Evolutionary conservation across 2,329 filamentous ascomycete genomes (phyloP).

Genomic region (Aspergillus awamori): DNA sequence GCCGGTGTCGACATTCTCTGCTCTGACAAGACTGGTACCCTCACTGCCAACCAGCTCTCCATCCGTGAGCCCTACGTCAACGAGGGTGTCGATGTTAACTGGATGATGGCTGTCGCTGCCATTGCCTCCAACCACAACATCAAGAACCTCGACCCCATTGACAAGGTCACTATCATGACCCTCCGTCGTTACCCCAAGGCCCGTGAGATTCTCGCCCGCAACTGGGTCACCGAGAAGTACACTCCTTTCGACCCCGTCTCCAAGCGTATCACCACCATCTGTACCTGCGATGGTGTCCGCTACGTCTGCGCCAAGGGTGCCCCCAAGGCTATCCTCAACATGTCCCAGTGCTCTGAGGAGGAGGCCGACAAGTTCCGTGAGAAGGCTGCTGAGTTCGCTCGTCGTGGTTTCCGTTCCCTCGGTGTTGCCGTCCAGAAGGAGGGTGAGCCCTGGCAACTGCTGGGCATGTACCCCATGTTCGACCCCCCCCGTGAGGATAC

Average conservation of each 20-base stretch:
- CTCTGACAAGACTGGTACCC: slow-evolving; percentile 80
- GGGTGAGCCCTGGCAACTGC: slow-evolving; percentile 71
- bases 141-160: slow-evolving; percentile 76
- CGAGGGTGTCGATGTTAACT: slow-evolving; percentile 77
- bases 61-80: slow-evolving; percentile 77
- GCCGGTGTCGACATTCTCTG: slow-evolving; percentile 76
- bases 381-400: slow-evolving; percentile 74
- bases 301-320: slow-evolving; percentile 78
- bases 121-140: slow-evolving; percentile 78
- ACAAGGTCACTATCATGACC: slow-evolving; percentile 77
- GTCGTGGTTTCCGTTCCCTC: slow-evolving; percentile 77
- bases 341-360: slow-evolving; percentile 68
- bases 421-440: slow-evolving; percentile 79
- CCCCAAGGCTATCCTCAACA: slow-evolving; percentile 72
- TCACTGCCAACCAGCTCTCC: slow-evolving; percentile 64
- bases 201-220: slow-evolving; percentile 72
- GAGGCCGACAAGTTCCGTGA: slow-evolving; percentile 68
- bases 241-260: slow-evolving; percentile 73
- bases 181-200: slow-evolving; percentile 77
- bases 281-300: slow-evolving; percentile 68
- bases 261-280: slow-evolving; percentile 74
- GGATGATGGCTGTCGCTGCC: slow-evolving; percentile 81
- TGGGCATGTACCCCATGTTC: slow-evolving; percentile 79
- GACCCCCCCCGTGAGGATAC: slow-evolving; percentile 78
- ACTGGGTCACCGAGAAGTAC: slow-evolving; percentile 78